phyloP scores from a whole-genome alignment of 306 rosid species.

The Psophocarpus tetragonolobus region DNA sequence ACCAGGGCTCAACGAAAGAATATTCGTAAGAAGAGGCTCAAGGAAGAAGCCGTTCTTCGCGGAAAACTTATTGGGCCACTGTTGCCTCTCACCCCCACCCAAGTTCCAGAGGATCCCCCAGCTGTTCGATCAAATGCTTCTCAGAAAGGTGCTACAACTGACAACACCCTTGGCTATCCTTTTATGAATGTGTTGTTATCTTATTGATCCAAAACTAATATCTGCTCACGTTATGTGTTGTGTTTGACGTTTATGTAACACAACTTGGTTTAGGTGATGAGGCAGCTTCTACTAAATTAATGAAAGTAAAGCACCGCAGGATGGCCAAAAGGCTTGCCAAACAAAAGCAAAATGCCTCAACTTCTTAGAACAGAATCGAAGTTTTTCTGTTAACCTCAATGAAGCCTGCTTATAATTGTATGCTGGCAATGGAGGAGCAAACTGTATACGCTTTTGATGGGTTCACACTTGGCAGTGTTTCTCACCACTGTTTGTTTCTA shows the following conservation, averaged over 20 bases:
- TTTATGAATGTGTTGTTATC: not conserved
- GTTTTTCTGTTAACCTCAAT: not conserved
- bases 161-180: not conserved
- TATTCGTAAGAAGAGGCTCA: conserved; percentile 61
- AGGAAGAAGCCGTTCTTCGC: conserved; percentile 56
- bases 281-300: not conserved
- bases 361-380: conserved; percentile 20
- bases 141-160: conserved; percentile 16
- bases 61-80: conserved; percentile 64
- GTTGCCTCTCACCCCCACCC: conserved; percentile 23
- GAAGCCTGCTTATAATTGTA: not conserved
- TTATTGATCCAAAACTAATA: not conserved
- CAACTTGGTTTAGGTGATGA: conserved; percentile 41
- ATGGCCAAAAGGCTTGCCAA: conserved; percentile 53
- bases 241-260: not conserved
- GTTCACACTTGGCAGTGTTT: not conserved
- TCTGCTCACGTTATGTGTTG: not conserved
- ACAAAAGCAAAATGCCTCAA: conserved; percentile 27
- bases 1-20: conserved; percentile 74
- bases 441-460: not conserved
- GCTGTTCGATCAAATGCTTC: conserved; percentile 51
- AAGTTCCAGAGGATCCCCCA: conserved; percentile 20
- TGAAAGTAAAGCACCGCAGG: conserved; percentile 60
- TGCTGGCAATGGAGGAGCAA: not conserved
- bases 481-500: not conserved